phyloP scores from a whole-genome alignment of 208 protist species.

The Histomonas meleagridis region DNA sequence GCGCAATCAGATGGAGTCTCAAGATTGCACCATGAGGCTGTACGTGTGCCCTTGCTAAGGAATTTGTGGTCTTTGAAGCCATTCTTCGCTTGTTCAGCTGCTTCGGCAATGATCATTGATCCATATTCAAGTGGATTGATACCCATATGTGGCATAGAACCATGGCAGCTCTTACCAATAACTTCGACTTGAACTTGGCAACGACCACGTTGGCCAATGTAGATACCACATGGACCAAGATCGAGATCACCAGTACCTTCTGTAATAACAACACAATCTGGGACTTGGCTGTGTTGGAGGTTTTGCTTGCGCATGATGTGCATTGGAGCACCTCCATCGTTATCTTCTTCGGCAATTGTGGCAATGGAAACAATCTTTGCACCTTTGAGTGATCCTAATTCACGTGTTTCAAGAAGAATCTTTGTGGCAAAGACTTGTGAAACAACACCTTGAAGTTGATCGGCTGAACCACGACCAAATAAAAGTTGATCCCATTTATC shows the following conservation, averaged over 20 bases:
- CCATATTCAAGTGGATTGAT: slow-evolving; percentile 31
- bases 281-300: not conserved
- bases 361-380: not conserved
- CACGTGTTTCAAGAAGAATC: not conserved
- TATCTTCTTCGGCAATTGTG: slow-evolving; percentile 29
- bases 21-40: not conserved
- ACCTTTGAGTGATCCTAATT: not conserved
- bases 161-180: not conserved
- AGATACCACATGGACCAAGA: slow-evolving; percentile 21
- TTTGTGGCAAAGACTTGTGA: slow-evolving; percentile 20
- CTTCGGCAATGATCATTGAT: not conserved
- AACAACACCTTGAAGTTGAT: slow-evolving; percentile 30
- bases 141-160: not conserved
- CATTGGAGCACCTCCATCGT: slow-evolving; percentile 25
- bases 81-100: not conserved
- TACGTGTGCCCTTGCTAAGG: slow-evolving; percentile 18
- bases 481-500: slow-evolving; percentile 11
- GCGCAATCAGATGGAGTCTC: not conserved
- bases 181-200: slow-evolving; percentile 34
- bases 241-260: not conserved
- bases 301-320: not conserved
- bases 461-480: not conserved
- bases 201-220: slow-evolving; percentile 15
- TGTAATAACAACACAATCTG: slow-evolving; percentile 22
- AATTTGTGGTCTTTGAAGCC: not conserved